Evolutionary conservation across 305 asterid species (phyloP).

Genomic region (Solanum hybrid): DNA sequence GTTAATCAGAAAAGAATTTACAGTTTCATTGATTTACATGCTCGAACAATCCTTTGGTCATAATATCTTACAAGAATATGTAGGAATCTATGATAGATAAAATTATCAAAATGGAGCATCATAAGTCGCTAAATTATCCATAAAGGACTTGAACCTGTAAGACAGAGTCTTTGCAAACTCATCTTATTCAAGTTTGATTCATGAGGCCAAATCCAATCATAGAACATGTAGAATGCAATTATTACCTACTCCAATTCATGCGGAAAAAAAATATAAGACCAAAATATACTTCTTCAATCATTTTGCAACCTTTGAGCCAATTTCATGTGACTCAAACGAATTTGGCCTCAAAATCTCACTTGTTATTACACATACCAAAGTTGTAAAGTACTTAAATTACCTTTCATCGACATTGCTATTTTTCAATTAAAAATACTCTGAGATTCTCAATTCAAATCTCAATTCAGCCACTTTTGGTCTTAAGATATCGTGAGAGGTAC

Average conservation of each 20-base stretch:
- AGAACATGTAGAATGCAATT: neutral
- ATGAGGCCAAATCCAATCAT: neutral
- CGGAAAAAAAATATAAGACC: neutral
- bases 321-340: neutral
- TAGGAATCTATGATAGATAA: too few relatives aligned
- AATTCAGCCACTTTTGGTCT: neutral
- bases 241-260: neutral
- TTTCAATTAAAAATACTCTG: neutral
- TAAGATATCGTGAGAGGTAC: neutral
- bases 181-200: neutral
- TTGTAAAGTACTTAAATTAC: neutral
- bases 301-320: neutral
- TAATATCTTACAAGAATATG: too few relatives aligned
- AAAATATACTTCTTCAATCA: neutral
- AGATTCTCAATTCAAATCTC: too few relatives aligned
- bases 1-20: too few relatives aligned
- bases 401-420: neutral
- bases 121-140: too few relatives aligned
- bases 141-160: too few relatives aligned
- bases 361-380: neutral
- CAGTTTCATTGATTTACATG: too few relatives aligned
- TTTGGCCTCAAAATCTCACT: neutral
- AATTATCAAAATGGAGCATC: too few relatives aligned
- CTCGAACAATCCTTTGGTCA: too few relatives aligned
- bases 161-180: neutral